Evolutionary conservation across 139 green algal genomes (phyloP), one percentile per base, ranked within the genome.

Genomic region (Micromonas pusilla): DNA sequence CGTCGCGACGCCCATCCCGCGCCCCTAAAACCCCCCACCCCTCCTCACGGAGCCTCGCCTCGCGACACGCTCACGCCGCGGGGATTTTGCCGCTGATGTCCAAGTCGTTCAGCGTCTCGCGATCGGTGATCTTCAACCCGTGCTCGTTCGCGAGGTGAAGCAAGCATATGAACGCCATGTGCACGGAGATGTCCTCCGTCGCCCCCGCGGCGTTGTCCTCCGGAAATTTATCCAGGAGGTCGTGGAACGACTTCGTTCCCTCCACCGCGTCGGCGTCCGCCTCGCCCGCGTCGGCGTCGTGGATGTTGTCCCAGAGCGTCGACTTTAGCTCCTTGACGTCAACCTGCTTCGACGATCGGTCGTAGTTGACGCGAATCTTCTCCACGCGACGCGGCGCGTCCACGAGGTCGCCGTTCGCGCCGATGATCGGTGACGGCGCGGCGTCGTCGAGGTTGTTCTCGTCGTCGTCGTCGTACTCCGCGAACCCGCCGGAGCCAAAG

Each of bases 91-190:
- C 62, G 25, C 31, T 70, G 39, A 80, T 52, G 19, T 62, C 19
- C 74, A 80, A 66, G 33, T 72, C 74, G 26, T 80, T 30, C 57
- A 80, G 52, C 26, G 19, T n/a, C 2, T 30, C 30, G 1, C 37
- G 23, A 28, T 32, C 76, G 20, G 79, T 68, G 32, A 89, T 80
- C 25, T 25, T 72, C 80, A 98, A 87, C 21, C 87, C 85, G 75
- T 97, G 82, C 88, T 98, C 93, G 76, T 98, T 98, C 33, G 91
- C 91, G 53, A 98, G 87, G 79, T 98, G 94, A 82, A 98, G 89
- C 78, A 96, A 65, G 86, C 94, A 98, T 80, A 98, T 97, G 88
- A 98, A 98, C 84, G 88, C 93, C 63, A 98, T 83, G 81, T 97
- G 92, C 53, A 96, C 85, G n/a, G 20, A 45, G 4, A 78, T 68